Conservation (phyloP, 345 rosid genomes). For the Jatropha curcas region DNA sequence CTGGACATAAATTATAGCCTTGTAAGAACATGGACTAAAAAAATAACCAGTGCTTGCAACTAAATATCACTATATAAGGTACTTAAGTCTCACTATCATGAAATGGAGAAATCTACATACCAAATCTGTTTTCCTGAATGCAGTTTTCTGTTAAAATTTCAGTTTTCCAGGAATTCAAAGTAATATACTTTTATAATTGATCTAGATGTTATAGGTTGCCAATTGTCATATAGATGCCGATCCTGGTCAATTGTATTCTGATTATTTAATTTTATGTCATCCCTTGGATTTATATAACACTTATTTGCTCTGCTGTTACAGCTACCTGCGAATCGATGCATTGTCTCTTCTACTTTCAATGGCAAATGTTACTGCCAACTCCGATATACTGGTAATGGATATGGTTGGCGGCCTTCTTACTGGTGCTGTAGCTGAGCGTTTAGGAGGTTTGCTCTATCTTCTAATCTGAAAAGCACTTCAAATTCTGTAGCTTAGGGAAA, state of each 20-base stretch:
- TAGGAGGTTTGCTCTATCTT: conserved; percentile 59
- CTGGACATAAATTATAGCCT: neutral
- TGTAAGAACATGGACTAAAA: neutral
- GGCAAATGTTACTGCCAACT: conserved; percentile 75
- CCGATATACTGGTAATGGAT: conserved; percentile 86
- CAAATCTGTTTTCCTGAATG: neutral
- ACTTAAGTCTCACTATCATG: neutral
- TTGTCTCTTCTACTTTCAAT: conserved; percentile 80
- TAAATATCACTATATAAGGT: too few species aligned
- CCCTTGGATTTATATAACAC: neutral
- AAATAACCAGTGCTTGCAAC: neutral
- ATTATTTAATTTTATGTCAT: neutral
- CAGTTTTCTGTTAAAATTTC: neutral
- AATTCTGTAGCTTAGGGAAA: neutral
- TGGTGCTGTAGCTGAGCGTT: conserved; percentile 92
- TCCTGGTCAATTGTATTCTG: neutral
- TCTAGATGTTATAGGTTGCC: neutral
- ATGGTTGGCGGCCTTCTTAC: conserved; percentile 92
- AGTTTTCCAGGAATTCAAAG: neutral
- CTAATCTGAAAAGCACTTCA: neutral
- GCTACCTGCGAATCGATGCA: conserved; percentile 77
- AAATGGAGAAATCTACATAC: neutral
- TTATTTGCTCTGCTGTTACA: conserved; percentile 32
- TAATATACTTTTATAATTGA: neutral
- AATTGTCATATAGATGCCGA: neutral